Percentiles rank a stretch among this genome's conserved stretches.
phyloP scores from a whole-genome alignment of 441 rosid genomes.

The Gossypium trilobum region DNA sequence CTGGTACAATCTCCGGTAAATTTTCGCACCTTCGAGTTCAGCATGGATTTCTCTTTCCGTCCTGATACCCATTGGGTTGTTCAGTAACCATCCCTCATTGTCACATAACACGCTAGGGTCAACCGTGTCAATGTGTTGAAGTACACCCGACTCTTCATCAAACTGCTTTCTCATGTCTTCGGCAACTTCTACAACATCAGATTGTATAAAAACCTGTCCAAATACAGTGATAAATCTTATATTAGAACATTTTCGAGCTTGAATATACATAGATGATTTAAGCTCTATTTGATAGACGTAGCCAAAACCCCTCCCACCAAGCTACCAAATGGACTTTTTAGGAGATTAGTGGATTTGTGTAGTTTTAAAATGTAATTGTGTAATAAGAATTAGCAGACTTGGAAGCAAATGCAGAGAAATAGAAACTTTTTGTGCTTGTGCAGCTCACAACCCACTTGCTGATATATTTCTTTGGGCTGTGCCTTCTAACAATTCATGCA shows the following conservation, averaged over 20 bases:
- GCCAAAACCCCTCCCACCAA: background rate
- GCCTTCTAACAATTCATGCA: background rate
- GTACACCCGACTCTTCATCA: constrained; percentile 36
- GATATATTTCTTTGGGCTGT: too few relatives aligned
- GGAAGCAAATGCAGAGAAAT: background rate
- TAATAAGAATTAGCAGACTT: background rate
- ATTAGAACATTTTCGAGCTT: background rate
- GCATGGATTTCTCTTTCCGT: constrained; percentile 92
- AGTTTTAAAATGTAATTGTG: background rate
- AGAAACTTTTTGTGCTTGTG: background rate
- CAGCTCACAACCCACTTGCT: background rate
- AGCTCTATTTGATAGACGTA: background rate
- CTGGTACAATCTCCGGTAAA: constrained; percentile 71
- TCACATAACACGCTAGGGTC: constrained; percentile 32
- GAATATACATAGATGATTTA: background rate
- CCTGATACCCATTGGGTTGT: constrained; percentile 77
- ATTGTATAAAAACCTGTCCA: constrained; percentile 71
- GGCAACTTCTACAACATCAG: constrained; percentile 79
- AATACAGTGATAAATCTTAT: background rate
- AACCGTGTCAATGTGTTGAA: constrained; percentile 38
- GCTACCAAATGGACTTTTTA: background rate
- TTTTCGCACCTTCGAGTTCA: constrained; percentile 60
- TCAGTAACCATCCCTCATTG: constrained; percentile 55
- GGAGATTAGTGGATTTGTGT: background rate
- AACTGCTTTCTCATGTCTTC: constrained; percentile 73